Base-by-base conservation (phyloP, 257 asterid genomes). In the Parsonsia alboflavescens region DNA sequence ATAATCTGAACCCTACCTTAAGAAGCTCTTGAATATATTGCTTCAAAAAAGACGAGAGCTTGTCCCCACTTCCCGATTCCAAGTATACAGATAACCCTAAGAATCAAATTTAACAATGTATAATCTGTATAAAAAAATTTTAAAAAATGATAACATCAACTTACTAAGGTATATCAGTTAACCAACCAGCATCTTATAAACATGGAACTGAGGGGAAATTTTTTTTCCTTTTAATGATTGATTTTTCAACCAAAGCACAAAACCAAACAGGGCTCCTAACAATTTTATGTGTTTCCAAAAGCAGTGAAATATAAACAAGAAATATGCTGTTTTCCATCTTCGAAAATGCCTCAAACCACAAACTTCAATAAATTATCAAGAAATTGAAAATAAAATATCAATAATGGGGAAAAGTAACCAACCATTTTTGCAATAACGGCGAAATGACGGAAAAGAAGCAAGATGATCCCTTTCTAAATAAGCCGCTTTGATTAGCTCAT, bases 21-120 rank as follows among this genome's bases (percentile, higher is more conserved):
- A 94, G 96, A 73, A 94, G 99, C 71, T 79, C 72, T 77, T 86
- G 91, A 53, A 92, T 82, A 77, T 75, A 88, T 53, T 76, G 81
- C 88, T 90, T 94, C 48, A 89, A 77, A 63, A 33, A 71, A 44
- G 79, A 82, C 46, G 91, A 71, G 52, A 94, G 96, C 82, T 86
- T 85, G 65, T 80, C 80, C 61, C 99, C 99, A 76, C 82, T 76
- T 68, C 96, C 90, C 0, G 93, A 84, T 81, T 86, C 88, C 85
- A 94, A 81, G 80, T 80, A 87, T 19, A 86, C 72, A 56, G 75
- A 80, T 46, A 90, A 79, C 15, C 89, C 97, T 93, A 81, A 61
- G 30, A 50, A 80, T 26, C 73, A 74, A 77, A 57, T 75, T 54
- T 65, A 50, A 22, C 11, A 81, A 49, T 48, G n/a, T 69, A 71